Conservation (phyloP, 352 stramenopile genomes). For the Phytophthora brassicae region DNA sequence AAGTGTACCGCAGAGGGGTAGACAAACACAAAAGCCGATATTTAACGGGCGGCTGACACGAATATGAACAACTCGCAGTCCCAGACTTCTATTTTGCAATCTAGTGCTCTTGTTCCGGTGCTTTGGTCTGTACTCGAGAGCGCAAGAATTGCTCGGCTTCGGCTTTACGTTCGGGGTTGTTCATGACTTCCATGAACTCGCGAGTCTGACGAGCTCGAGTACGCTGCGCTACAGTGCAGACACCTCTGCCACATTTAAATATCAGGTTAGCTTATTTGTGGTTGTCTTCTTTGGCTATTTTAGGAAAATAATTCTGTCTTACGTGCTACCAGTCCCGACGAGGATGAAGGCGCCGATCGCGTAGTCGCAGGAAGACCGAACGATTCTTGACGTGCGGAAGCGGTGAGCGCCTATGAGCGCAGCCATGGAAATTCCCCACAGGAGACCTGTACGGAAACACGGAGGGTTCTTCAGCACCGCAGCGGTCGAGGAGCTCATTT, state of each 20-base stretch:
- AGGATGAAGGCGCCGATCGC: constrained; percentile 64
- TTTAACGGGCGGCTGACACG: constrained; percentile 33
- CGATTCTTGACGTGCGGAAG: constrained; percentile 60
- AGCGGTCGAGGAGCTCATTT: constrained; percentile 17
- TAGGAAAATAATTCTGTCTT: too few relatives aligned
- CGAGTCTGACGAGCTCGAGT: constrained; percentile 58
- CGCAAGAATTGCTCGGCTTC: constrained; percentile 79
- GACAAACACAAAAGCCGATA: constrained; percentile 33
- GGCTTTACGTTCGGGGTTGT: constrained; percentile 68
- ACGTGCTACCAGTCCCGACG: constrained; percentile 63
- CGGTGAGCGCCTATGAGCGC: constrained; percentile 63
- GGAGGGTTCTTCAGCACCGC: constrained; percentile 73
- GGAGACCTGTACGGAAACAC: constrained; percentile 74
- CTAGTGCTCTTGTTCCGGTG: constrained; percentile 18
- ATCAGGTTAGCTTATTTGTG: not conserved
- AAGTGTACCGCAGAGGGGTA: constrained; percentile 9
- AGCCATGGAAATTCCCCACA: constrained; percentile 77
- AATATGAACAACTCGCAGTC: constrained; percentile 38
- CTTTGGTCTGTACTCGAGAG: constrained; percentile 49
- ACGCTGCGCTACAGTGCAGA: constrained; percentile 62
- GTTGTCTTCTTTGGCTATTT: not conserved
- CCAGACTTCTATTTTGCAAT: too few relatives aligned
- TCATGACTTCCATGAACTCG: constrained; percentile 86
- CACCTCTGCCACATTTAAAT: constrained; percentile 26
- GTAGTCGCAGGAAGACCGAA: constrained; percentile 65